Evolutionary conservation across 1,284 basidiomycete species (phyloP).

Genomic region (Malassezia furfur): DNA sequence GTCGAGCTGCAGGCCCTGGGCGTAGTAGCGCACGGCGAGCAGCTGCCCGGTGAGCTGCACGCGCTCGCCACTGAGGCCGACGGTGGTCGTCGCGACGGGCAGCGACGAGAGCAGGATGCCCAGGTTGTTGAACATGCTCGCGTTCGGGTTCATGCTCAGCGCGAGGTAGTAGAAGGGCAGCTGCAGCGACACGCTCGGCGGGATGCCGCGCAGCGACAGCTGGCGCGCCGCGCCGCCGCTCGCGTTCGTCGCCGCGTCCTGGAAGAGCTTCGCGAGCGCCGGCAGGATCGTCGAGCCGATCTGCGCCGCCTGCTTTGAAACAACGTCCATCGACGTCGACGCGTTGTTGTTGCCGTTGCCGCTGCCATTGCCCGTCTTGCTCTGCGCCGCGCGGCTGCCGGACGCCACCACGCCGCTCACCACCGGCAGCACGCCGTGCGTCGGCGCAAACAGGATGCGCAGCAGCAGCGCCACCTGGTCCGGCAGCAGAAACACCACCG

Average conservation of each 20-base stretch:
- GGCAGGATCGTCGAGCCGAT: slow-evolving; percentile 56
- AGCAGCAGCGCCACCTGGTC: slow-evolving; percentile 27
- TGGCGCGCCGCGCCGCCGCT: slow-evolving; percentile 25
- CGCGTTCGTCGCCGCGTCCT: slow-evolving; percentile 49
- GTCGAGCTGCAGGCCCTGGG: slow-evolving; percentile 55
- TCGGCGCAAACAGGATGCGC: slow-evolving; percentile 31
- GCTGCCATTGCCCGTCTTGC: neutral
- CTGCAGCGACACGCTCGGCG: slow-evolving; percentile 52
- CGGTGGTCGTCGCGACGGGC: slow-evolving; percentile 40
- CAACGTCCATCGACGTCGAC: slow-evolving; percentile 23
- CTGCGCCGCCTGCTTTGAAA: slow-evolving; percentile 45
- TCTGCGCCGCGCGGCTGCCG: neutral
- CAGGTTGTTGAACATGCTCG: slow-evolving; percentile 58
- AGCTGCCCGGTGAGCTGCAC: slow-evolving; percentile 40
- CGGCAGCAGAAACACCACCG: slow-evolving; percentile 34
- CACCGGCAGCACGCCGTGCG: slow-evolving; percentile 27
- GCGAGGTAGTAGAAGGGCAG: slow-evolving; percentile 58
- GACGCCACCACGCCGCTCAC: slow-evolving; percentile 2
- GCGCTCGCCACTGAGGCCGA: slow-evolving; percentile 43
- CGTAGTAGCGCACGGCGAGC: slow-evolving; percentile 57
- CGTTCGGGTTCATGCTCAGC: slow-evolving; percentile 54
- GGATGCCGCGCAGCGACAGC: slow-evolving; percentile 47
- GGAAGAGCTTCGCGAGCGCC: slow-evolving; percentile 56
- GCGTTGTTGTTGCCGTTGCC: neutral
- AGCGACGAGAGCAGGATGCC: slow-evolving; percentile 57